Conservation (phyloP, 208 protist species). For the Leishmania lainsoni region DNA sequence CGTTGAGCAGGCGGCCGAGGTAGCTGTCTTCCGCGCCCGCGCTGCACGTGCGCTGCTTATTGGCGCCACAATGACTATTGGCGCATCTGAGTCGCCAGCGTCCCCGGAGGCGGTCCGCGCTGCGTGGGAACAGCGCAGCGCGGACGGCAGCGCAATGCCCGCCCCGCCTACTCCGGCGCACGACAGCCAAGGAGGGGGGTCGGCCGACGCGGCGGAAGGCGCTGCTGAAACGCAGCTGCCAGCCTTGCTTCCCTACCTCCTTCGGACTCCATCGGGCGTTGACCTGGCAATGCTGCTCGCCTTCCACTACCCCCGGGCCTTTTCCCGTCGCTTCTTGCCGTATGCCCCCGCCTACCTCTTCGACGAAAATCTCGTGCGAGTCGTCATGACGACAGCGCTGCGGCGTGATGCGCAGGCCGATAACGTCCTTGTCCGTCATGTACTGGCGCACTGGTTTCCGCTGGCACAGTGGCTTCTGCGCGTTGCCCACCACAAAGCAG, state of each 20-base stretch:
- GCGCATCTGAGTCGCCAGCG: background rate
- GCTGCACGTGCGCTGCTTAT: slow-evolving; percentile 31
- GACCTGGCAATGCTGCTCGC: slow-evolving; percentile 42
- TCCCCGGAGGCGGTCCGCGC: slow-evolving; percentile 11
- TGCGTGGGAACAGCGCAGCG: slow-evolving; percentile 21
- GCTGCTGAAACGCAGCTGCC: slow-evolving; percentile 42
- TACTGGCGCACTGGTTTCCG: slow-evolving; percentile 57
- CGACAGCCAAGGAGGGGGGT: background rate
- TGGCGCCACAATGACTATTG: slow-evolving; percentile 6
- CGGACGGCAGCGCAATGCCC: slow-evolving; percentile 14
- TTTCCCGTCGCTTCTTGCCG: slow-evolving; percentile 60
- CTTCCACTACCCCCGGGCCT: slow-evolving; percentile 44
- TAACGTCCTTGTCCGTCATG: slow-evolving; percentile 44
- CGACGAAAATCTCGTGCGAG: slow-evolving; percentile 41
- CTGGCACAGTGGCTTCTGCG: slow-evolving; percentile 53
- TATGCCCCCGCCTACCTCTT: slow-evolving; percentile 47
- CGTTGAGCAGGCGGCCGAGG: slow-evolving; percentile 34
- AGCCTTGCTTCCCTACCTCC: slow-evolving; percentile 71
- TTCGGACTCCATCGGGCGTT: slow-evolving; percentile 39
- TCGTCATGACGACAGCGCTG: slow-evolving; percentile 36
- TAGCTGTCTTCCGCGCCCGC: slow-evolving; percentile 23
- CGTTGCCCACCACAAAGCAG: slow-evolving; percentile 33
- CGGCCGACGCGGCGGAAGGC: slow-evolving; percentile 25
- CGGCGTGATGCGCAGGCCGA: slow-evolving; percentile 28
- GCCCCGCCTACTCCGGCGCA: background rate